Conservation (phyloP, 2,329 filamentous ascomycete genomes). For the Bipolaris sorokiniana region DNA sequence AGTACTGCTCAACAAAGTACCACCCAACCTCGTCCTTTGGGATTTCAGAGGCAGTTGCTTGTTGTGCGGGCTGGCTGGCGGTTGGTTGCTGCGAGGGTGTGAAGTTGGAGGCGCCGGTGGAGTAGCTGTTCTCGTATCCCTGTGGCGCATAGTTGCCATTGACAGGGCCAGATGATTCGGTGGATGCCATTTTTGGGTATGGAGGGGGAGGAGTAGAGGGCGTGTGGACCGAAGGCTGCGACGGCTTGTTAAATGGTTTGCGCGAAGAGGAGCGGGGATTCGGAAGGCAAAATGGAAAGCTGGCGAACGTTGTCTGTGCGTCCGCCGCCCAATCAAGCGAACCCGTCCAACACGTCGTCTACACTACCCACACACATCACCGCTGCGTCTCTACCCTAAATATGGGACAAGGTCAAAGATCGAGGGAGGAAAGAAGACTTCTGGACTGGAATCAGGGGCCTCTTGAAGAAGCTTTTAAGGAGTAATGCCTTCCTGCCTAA, state of each 20-base stretch:
- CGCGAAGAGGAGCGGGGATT: conserved; percentile 13
- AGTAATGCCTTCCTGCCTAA: conserved; percentile 44
- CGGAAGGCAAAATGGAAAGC: conserved; percentile 24
- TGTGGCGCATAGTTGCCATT: conserved; percentile 58
- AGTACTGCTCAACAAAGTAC: conserved; percentile 99
- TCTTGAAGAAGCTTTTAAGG: conserved; percentile 32
- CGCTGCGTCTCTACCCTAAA: conserved; percentile 62
- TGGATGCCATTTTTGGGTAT: conserved; percentile 42
- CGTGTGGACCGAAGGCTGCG: conserved; percentile 14
- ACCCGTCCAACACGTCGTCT: conserved; percentile 8
- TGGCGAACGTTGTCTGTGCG: conserved; percentile 19
- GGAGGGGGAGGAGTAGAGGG: conserved; percentile 13
- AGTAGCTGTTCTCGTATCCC: conserved; percentile 51
- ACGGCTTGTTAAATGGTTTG: conserved; percentile 7
- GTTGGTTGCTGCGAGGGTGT: conserved; percentile 35
- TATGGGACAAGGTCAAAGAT: conserved; percentile 69
- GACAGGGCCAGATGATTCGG: conserved; percentile 47
- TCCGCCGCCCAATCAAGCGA: conserved; percentile 22
- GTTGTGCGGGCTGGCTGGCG: conserved; percentile 36
- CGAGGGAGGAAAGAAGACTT: conserved; percentile 38
- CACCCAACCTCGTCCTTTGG: conserved; percentile 95
- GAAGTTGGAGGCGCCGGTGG: conserved; percentile 38
- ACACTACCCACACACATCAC: not conserved
- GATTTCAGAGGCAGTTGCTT: conserved; percentile 52
- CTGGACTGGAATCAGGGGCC: conserved; percentile 28